Evolutionary conservation across 2,329 filamentous ascomycete species (phyloP).

Genomic region (Coniochaeta prunicola): DNA sequence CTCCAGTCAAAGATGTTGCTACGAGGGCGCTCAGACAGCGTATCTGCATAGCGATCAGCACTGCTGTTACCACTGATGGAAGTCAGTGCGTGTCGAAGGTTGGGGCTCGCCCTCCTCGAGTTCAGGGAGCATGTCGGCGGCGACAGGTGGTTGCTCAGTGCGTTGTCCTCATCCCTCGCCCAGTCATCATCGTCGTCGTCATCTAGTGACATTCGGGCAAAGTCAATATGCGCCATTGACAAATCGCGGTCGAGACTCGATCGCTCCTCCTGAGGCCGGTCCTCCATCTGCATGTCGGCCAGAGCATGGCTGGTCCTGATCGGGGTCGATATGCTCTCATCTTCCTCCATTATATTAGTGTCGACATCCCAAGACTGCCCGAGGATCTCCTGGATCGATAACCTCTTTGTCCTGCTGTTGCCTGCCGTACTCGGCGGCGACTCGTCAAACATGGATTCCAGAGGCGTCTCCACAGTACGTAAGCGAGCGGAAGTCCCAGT

Average conservation of each 20-base stretch:
- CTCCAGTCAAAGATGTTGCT: constrained; percentile 77
- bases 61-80: constrained; percentile 41
- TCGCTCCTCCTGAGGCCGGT: not conserved
- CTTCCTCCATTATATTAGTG: constrained; percentile 55
- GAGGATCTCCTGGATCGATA: constrained; percentile 53
- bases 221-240: constrained; percentile 21
- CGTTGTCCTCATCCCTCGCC: constrained; percentile 49
- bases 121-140: constrained; percentile 50
- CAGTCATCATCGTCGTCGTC: constrained; percentile 59
- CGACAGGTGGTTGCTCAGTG: constrained; percentile 48
- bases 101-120: constrained; percentile 44
- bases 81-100: constrained; percentile 45
- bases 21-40: constrained; percentile 41
- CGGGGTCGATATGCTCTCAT: constrained; percentile 49
- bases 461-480: constrained; percentile 60
- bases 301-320: constrained; percentile 27
- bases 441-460: constrained; percentile 78
- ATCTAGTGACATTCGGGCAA: constrained; percentile 47
- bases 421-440: constrained; percentile 53
- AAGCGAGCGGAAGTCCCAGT: constrained; percentile 62
- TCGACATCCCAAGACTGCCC: constrained; percentile 47
- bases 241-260: not conserved
- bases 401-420: constrained; percentile 43
- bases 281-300: not conserved
- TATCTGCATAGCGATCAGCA: constrained; percentile 24